These are phyloP conservation scores for Scleromitrula shiraiana DNA, from an alignment of 2,329 filamentous ascomycete genomes.

Conservation along the genomic window DNA sequence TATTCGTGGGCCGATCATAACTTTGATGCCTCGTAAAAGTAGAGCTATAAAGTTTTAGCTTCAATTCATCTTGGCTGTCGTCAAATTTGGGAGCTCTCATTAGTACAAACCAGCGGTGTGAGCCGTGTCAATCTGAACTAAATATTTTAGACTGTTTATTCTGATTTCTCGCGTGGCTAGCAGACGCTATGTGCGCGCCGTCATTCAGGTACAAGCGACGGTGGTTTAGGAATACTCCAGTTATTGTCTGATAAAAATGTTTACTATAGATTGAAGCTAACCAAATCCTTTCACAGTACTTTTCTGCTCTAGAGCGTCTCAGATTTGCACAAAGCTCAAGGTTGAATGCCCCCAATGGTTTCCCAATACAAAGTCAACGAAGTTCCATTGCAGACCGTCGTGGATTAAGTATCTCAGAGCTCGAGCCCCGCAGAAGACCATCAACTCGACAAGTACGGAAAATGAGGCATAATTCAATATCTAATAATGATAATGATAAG, in stretches of 20 bases:
- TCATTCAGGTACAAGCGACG: slow-evolving; percentile 6
- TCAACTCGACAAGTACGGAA: slow-evolving; percentile 22
- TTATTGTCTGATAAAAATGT: slow-evolving; percentile 7
- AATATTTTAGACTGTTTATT: slow-evolving; percentile 2
- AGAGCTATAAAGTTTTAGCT: slow-evolving; percentile 6
- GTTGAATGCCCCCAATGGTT: slow-evolving; percentile 25
- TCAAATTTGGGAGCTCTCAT: not conserved
- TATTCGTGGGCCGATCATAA: not conserved
- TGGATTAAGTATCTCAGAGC: slow-evolving; percentile 21
- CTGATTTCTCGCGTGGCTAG: slow-evolving; percentile 4
- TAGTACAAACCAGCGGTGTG: slow-evolving; percentile 4
- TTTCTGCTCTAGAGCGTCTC: slow-evolving; percentile 63
- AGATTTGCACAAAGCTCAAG: slow-evolving; percentile 50
- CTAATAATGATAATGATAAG: slow-evolving; percentile 44
- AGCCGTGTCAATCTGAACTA: not conserved
- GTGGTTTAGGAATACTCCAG: not conserved
- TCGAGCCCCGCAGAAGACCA: slow-evolving; percentile 21
- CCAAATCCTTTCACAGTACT: slow-evolving; percentile 45
- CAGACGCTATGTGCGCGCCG: slow-evolving; percentile 12
- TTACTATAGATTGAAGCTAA: slow-evolving; percentile 3
- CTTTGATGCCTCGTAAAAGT: slow-evolving; percentile 2
- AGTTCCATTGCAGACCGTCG: slow-evolving; percentile 24
- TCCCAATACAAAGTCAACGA: slow-evolving; percentile 22
- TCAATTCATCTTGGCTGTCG: not conserved
- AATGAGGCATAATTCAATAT: slow-evolving; percentile 29